Evolutionary conservation across 192 early-diverging fungal species (phyloP).

Genomic region (Entrophospora sp.): DNA sequence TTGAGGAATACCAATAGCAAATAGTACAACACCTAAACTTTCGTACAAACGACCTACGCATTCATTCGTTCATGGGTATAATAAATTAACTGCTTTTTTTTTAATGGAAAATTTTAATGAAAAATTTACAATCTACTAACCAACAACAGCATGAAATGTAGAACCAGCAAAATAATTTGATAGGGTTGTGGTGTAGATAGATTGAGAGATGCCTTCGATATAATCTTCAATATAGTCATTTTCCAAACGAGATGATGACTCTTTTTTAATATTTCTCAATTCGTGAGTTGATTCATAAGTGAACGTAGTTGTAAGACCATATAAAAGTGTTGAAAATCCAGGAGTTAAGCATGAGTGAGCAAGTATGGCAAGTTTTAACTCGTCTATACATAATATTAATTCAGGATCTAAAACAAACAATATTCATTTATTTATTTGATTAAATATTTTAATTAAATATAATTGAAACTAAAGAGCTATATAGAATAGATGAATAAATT

Average conservation of each 20-base stretch:
- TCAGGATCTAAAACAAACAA: slow-evolving; percentile 13
- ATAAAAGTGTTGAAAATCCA: slow-evolving; percentile 18
- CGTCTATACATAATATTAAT: slow-evolving; percentile 20
- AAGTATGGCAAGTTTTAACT: slow-evolving; percentile 19
- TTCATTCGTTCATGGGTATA: not conserved
- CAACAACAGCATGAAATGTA: slow-evolving; percentile 2
- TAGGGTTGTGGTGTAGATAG: slow-evolving; percentile 17
- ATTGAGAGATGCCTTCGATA: slow-evolving; percentile 14
- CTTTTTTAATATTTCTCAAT: not conserved
- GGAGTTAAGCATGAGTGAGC: slow-evolving; percentile 22
- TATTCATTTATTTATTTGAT: too few relatives aligned
- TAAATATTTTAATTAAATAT: too few relatives aligned
- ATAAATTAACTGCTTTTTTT: too few relatives aligned
- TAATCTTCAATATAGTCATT: slow-evolving; percentile 16
- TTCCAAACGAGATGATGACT: not conserved
- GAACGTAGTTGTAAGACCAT: slow-evolving; percentile 20
- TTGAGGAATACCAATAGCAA: slow-evolving; percentile 21
- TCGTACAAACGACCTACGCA: slow-evolving; percentile 8
- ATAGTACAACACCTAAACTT: slow-evolving; percentile 8
- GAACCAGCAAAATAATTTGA: slow-evolving; percentile 6
- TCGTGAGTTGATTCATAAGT: slow-evolving; percentile 5
- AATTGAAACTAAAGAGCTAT: too few relatives aligned
- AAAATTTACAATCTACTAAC: not conserved
- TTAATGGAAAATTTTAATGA: too few relatives aligned
- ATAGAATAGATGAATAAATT: too few relatives aligned